Evolutionary conservation across 352 stramenopile genomes (phyloP).

Genomic region (Phytopythium litorale): DNA sequence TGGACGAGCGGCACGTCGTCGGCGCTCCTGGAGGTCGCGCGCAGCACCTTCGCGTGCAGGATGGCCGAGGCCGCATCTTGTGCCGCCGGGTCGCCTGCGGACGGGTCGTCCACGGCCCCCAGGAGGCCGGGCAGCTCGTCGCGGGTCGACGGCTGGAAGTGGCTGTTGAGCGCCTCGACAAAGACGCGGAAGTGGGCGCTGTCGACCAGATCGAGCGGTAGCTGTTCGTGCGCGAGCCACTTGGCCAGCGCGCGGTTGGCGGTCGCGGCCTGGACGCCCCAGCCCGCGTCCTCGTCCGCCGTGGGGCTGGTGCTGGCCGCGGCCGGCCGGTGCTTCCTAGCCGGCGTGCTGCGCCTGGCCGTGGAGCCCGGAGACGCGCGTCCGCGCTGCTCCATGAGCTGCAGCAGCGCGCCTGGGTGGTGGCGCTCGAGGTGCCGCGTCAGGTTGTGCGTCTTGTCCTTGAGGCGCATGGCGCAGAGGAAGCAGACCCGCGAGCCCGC

Average conservation of each 20-base stretch:
- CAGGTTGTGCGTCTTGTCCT: constrained; percentile 70
- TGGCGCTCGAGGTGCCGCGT: constrained; percentile 55
- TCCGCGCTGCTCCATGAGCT: constrained; percentile 45
- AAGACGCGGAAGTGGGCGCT: constrained; percentile 35
- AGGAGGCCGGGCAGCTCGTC: constrained; percentile 18
- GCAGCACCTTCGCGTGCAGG: constrained; percentile 14
- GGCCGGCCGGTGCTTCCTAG: constrained; percentile 11
- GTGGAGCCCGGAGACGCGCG: constrained; percentile 16
- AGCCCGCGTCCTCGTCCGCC: neutral
- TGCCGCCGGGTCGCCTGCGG: constrained; percentile 8
- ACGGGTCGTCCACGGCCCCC: neutral
- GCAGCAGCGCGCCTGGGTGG: constrained; percentile 38
- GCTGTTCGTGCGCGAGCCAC: constrained; percentile 43
- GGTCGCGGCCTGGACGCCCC: constrained; percentile 13
- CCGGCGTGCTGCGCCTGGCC: constrained; percentile 9
- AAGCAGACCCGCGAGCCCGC: constrained; percentile 38
- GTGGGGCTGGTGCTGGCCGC: constrained; percentile 2
- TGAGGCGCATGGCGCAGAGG: constrained; percentile 40
- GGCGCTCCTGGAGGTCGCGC: constrained; percentile 28
- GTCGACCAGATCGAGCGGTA: constrained; percentile 36
- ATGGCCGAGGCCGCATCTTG: neutral
- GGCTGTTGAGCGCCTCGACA: constrained; percentile 27
- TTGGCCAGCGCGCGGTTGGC: constrained; percentile 31
- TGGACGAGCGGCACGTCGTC: constrained; percentile 27
- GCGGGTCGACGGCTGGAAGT: constrained; percentile 22